phyloP scores from a whole-genome alignment of 2,329 filamentous ascomycete species.

The Pseudogymnoascus sp. region DNA sequence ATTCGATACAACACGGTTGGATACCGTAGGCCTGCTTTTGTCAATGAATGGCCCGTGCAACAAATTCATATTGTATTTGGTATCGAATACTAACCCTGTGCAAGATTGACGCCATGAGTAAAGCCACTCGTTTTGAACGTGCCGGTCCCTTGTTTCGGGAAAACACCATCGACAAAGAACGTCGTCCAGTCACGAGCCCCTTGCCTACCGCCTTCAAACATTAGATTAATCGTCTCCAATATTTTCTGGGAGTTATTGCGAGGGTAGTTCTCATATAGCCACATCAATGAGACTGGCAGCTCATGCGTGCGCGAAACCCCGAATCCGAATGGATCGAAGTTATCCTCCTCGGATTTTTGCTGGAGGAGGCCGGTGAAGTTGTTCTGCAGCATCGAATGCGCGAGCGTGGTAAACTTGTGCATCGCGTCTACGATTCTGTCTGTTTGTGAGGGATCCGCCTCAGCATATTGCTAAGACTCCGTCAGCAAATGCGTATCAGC shows the following conservation, averaged over 20 bases:
- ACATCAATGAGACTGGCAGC: conserved; percentile 33
- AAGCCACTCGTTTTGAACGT: neutral
- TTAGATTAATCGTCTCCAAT: conserved; percentile 25
- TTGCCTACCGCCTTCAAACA: conserved; percentile 15
- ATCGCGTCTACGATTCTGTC: conserved; percentile 40
- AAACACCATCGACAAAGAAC: conserved; percentile 18
- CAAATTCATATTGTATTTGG: neutral
- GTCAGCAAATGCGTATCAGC: neutral
- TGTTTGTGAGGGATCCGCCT: conserved; percentile 38
- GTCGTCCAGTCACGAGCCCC: conserved; percentile 17
- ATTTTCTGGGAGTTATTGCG: conserved; percentile 19
- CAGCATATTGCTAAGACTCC: conserved; percentile 29
- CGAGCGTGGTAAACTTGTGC: conserved; percentile 41
- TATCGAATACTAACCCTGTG: conserved; percentile 29
- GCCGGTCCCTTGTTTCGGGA: conserved; percentile 11
- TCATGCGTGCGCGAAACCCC: conserved; percentile 33
- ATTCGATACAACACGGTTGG: conserved; percentile 35
- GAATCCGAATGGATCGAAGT: conserved; percentile 32
- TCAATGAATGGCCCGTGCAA: neutral
- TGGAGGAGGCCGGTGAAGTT: conserved; percentile 43
- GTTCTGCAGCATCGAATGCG: conserved; percentile 46
- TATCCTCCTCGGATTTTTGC: conserved; percentile 28
- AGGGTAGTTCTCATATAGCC: conserved; percentile 27
- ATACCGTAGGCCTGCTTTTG: conserved; percentile 31
- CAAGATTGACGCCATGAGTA: conserved; percentile 35